Conservation (phyloP, 768 basidiomycete species). For the Inosperma sp. region DNA sequence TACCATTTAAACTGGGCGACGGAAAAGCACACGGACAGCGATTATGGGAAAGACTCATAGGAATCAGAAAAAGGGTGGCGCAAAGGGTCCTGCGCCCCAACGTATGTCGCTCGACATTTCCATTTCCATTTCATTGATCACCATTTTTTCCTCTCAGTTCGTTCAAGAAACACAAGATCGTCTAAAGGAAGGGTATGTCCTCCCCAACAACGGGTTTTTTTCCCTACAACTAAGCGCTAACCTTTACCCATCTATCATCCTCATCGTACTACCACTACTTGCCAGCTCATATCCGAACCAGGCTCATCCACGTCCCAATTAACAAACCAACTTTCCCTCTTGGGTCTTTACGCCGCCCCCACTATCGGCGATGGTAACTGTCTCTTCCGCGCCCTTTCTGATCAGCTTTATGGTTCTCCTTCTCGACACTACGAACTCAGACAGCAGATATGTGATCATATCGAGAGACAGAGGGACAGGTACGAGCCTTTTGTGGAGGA, state of each 20-base stretch:
- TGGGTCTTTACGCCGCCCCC: constrained; percentile 83
- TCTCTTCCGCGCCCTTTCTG: constrained; percentile 85
- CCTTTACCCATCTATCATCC: constrained; percentile 12
- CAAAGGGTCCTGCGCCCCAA: constrained; percentile 24
- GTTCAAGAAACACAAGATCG: constrained; percentile 37
- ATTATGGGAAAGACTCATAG: constrained; percentile 16
- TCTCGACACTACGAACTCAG: constrained; percentile 65
- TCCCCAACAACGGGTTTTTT: constrained; percentile 15
- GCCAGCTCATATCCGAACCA: constrained; percentile 50
- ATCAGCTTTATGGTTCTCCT: constrained; percentile 79
- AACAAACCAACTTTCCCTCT: constrained; percentile 63
- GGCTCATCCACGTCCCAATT: constrained; percentile 62
- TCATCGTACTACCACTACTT: too few relatives aligned
- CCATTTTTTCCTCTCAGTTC: constrained; percentile 24
- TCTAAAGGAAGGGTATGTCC: constrained; percentile 38
- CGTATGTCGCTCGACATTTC: constrained; percentile 13
- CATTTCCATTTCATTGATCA: constrained; percentile 6
- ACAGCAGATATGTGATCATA: constrained; percentile 78
- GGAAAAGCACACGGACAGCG: neutral
- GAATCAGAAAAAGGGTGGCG: constrained; percentile 18
- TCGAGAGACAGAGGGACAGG: constrained; percentile 58
- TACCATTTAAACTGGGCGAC: neutral
- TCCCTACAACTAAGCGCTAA: neutral
- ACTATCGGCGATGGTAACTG: constrained; percentile 92
- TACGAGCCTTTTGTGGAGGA: constrained; percentile 88